Evolutionary conservation across 495 filamentous ascomycete genomes (phyloP), one percentile per base, ranked within the genome.

Genomic region (Neurospora sp.): DNA sequence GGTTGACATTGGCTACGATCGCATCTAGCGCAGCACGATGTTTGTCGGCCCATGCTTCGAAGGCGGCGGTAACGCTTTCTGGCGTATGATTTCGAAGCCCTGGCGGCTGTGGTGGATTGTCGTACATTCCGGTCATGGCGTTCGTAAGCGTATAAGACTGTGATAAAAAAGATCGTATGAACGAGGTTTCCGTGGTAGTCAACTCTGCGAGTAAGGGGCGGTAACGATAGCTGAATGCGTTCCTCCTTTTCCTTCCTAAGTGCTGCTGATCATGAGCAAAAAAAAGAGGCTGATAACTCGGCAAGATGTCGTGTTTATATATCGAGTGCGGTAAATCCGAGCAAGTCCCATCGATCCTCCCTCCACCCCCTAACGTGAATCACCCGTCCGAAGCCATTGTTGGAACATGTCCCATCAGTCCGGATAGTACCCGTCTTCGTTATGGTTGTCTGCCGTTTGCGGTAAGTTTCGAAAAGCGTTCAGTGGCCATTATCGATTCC

Each of bases 51-150:
- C 97, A 81, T 42, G 84, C 83, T 80, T 95, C 89, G 42, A 94
- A 91, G 77, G 94, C 94, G 71, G 87, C 85, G 27, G 96, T 81
- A 71, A 99, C 84, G 61, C 89, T 90, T 71, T 90, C 83, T 22
- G 91, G 89, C 65, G 94, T 97, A 69, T 92, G 93, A 0, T 89
- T 94, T 83, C 98, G 98, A 53, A 89, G 84, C 20, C 95, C 93
- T 45, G 96, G 94, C 27, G 90, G 84, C 80, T 97, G 94, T 22
- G 94, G 94, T 70, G 94, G 94, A 73, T 87, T 90, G 77, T 86
- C 83, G 77, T 87, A 90, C 79, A 85, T 84, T 73, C 81, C 80
- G 74, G 79, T 77, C 73, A 68, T 75, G 74, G 74, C 68, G 75
- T 12, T 20, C 74, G 39, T 4, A 72, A n/a, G 73, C 78, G 77